Evolutionary conservation across 2,329 filamentous ascomycete species (phyloP).

Genomic region (Sporothrix curviconia): DNA sequence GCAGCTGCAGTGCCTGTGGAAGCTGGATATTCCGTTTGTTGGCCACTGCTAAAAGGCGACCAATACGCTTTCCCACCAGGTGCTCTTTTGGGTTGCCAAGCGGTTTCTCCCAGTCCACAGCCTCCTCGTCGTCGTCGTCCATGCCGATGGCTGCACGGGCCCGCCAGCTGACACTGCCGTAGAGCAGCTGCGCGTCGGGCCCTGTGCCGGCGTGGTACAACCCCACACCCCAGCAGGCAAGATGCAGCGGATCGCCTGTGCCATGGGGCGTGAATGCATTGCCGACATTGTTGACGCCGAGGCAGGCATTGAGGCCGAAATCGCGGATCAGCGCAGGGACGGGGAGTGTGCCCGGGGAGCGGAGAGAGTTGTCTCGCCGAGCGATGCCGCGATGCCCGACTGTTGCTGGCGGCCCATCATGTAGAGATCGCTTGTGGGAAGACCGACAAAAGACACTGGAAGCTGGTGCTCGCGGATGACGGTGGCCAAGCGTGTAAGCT

Average conservation of each 20-base stretch:
- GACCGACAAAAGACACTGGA: conserved; percentile 59
- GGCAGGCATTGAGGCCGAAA: conserved; percentile 50
- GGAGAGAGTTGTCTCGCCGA: not conserved
- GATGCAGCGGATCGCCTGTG: conserved; percentile 55
- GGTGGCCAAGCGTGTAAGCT: conserved; percentile 43
- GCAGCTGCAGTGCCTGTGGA: conserved; percentile 11
- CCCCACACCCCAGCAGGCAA: conserved; percentile 58
- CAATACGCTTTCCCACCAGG: not conserved
- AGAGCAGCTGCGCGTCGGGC: conserved; percentile 52
- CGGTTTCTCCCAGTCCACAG: not conserved
- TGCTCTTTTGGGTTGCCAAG: not conserved
- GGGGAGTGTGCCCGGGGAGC: conserved; percentile 54
- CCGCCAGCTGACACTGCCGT: conserved; percentile 32
- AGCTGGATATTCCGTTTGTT: conserved; percentile 23
- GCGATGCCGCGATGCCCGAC: too few relatives aligned
- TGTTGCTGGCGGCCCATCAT: conserved; percentile 58
- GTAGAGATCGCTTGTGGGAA: conserved; percentile 65
- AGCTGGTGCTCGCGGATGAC: conserved; percentile 42
- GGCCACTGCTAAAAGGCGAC: conserved; percentile 23
- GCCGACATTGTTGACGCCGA: conserved; percentile 66
- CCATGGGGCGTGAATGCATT: conserved; percentile 70
- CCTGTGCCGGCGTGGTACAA: conserved; percentile 62
- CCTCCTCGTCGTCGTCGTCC: not conserved
- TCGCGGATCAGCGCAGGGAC: conserved; percentile 54
- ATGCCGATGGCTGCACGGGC: conserved; percentile 31